Evolutionary conservation across 768 basidiomycete genomes (phyloP), one percentile per base, ranked within the genome.

Genomic region (Amanita pallidorosea): DNA sequence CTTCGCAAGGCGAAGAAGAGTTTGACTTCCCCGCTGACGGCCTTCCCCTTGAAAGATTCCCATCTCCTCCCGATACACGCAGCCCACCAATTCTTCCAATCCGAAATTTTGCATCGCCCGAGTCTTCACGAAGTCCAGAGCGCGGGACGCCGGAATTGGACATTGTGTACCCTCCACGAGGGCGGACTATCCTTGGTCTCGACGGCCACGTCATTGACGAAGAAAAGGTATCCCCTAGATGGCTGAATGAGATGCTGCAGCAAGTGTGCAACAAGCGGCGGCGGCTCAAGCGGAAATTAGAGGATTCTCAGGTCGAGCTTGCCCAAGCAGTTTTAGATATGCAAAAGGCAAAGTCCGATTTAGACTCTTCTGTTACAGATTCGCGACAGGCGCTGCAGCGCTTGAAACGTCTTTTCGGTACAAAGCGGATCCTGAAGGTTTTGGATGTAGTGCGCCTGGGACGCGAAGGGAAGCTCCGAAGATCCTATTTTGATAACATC

Each of bases 291-390:
- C 15, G 5, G 17, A 41, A 29, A 38, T 37, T 40, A 4, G 38
- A 53, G 12, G 52, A 47, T 8, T 47, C 44, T 5, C 9, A 49
- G 6, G 36, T 27, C 8, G 52, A 55, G 6, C 8, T 51, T 9
- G 53, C 15, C 7, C 36, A 20, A 7, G 48, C 47, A 15, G 45
- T 41, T 18, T 15, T 53, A 35, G 34, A 47, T 8, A 13, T 49
- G 48, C 48, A 55, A 20, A 53, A 35, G 37, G 55, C 49, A 12
- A 33, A 25, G 36, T 46, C 7, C 27, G 40, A 45, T 17, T 22
- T 49, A n/a, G 25, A 53, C 6, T 5, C 9, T 18, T 51, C 49
- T 6, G 17, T 53, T 18, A 17, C 22, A 12, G 6, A 40, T 17
- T 45, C 53, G 37, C 47, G 47, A 20, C 4, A 35, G 43, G 48